phyloP scores from a whole-genome alignment of 495 filamentous ascomycete species.

The Lophiotrema nucula region DNA sequence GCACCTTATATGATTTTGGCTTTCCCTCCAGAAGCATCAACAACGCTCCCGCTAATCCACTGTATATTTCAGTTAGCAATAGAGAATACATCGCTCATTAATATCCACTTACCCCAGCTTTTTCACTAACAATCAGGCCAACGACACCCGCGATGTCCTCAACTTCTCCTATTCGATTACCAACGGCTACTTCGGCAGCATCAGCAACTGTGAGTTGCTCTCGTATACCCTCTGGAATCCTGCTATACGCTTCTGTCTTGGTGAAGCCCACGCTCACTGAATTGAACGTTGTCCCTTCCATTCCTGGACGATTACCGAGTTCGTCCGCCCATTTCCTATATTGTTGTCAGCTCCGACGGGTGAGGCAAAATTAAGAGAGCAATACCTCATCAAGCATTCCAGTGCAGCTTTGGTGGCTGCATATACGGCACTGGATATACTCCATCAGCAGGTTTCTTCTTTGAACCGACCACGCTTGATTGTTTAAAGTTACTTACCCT shows the following conservation, averaged over 20 bases:
- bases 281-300: conserved; percentile 26
- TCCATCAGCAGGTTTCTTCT: background rate
- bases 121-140: conserved; percentile 32
- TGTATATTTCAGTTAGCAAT: background rate
- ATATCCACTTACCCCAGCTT: conserved; percentile 11
- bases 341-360: too few relatives aligned
- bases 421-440: conserved; percentile 13
- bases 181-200: conserved; percentile 30
- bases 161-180: conserved; percentile 24
- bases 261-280: conserved; percentile 28
- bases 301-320: conserved; percentile 18
- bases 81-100: background rate
- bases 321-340: conserved; percentile 25
- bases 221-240: conserved; percentile 12
- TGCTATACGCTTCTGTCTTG: conserved; percentile 24
- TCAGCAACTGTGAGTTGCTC: conserved; percentile 14
- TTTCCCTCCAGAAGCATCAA: conserved; percentile 29
- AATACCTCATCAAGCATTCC: conserved; percentile 27
- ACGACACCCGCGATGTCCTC: conserved; percentile 35
- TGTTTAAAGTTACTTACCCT: conserved; percentile 24
- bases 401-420: conserved; percentile 25
- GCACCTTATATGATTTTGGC: conserved; percentile 29
- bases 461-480: background rate
- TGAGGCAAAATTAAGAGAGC: background rate
- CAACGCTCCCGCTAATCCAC: conserved; percentile 34